These are phyloP conservation scores for Piromyces finnis DNA, from an alignment of 192 early-diverging fungal genomes.

Conservation along the genomic window DNA sequence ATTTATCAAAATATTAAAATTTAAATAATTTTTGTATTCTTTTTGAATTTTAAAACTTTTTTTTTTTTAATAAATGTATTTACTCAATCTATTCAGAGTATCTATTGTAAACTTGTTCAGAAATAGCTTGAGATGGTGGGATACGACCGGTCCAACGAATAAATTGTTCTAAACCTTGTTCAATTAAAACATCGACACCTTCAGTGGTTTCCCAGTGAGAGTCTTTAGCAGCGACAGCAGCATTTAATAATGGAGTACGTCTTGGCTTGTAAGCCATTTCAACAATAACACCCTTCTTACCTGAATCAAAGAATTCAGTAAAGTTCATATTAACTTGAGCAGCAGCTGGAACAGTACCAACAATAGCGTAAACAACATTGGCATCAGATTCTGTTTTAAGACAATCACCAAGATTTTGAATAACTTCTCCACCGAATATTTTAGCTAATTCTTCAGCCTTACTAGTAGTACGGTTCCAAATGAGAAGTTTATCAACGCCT, in stretches of 20 bases:
- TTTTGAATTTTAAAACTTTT: too few species aligned
- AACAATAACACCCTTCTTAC: constrained; percentile 49
- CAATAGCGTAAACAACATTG: constrained; percentile 33
- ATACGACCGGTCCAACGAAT: constrained; percentile 58
- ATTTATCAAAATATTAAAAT: too few species aligned
- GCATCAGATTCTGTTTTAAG: constrained; percentile 11
- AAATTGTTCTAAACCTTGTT: constrained; percentile 87
- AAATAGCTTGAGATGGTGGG: constrained; percentile 30
- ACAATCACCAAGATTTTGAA: constrained; percentile 30
- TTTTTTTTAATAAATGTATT: too few species aligned
- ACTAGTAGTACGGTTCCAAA: constrained; percentile 74
- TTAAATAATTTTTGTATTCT: too few species aligned
- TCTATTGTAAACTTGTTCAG: constrained; percentile 17
- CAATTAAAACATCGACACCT: constrained; percentile 75
- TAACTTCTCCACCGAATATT: constrained; percentile 9
- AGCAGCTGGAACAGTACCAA: constrained; percentile 72
- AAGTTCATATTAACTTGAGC: constrained; percentile 20
- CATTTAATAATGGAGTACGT: constrained; percentile 52
- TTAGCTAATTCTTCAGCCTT: constrained; percentile 47
- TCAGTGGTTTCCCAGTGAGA: constrained; percentile 30
- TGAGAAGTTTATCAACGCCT: constrained; percentile 37
- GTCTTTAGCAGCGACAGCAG: constrained; percentile 9
- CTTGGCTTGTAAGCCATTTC: constrained; percentile 91
- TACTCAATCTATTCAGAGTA: neutral
- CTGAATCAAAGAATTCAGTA: neutral